phyloP scores from a whole-genome alignment of 768 basidiomycete species.

The Exsudoporus frostii region DNA sequence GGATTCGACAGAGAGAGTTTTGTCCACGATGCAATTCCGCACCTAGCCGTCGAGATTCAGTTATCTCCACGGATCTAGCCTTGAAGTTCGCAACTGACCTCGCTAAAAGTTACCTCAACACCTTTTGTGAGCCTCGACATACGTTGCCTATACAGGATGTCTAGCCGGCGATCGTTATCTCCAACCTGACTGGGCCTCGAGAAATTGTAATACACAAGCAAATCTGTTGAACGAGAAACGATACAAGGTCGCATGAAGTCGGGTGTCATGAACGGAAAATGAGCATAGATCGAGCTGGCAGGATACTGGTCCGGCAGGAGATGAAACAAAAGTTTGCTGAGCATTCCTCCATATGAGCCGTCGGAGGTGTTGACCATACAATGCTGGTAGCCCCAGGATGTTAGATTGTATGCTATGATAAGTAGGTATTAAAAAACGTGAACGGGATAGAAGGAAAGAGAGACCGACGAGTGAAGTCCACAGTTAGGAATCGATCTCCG shows the following conservation, averaged over 20 bases:
- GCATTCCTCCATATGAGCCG: slow-evolving; percentile 73
- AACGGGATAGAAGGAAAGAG: neutral
- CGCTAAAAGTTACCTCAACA: neutral
- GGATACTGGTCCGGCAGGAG: slow-evolving; percentile 70
- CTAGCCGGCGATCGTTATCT: neutral
- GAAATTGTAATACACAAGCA: slow-evolving; percentile 55
- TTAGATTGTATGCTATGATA: slow-evolving; percentile 75
- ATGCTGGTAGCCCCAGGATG: slow-evolving; percentile 76
- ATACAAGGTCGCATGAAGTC: slow-evolving; percentile 42
- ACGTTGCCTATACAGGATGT: slow-evolving; percentile 14
- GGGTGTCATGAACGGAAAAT: slow-evolving; percentile 80
- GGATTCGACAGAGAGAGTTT: slow-evolving; percentile 5
- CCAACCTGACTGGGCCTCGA: slow-evolving; percentile 38
- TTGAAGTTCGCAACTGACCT: slow-evolving; percentile 11
- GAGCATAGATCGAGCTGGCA: slow-evolving; percentile 61
- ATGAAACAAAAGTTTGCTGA: slow-evolving; percentile 70
- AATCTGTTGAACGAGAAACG: slow-evolving; percentile 24
- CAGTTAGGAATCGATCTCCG: slow-evolving; percentile 77
- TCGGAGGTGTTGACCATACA: slow-evolving; percentile 60
- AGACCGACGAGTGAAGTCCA: slow-evolving; percentile 69
- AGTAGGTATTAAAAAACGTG: slow-evolving; percentile 1
- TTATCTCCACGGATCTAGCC: neutral
- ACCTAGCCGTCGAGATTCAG: slow-evolving; percentile 2
- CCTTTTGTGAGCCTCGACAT: slow-evolving; percentile 17
- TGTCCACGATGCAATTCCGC: slow-evolving; percentile 12